Base-by-base conservation (phyloP, 1,284 basidiomycete genomes). In the Sporisorium exsertum region DNA sequence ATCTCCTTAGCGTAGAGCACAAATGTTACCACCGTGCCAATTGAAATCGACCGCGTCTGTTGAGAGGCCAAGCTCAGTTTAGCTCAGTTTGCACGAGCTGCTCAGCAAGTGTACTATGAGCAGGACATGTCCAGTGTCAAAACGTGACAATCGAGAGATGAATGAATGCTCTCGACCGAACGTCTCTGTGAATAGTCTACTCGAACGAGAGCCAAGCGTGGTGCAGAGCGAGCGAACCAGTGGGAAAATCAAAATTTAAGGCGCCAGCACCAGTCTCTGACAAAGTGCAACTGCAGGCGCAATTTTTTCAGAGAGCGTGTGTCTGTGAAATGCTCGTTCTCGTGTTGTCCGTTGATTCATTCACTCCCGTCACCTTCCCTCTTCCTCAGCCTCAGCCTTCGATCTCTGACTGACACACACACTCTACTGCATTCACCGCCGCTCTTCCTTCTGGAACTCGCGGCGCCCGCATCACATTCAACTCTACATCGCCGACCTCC, bases 301-400 rank as follows among this genome's bases (percentile, higher is more conserved):
- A 18, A 12, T 50, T 50, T 50, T 50, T 32, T 27, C 26, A 49
- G 7, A 49, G 46, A 40, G 37, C 18, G 22, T n/a, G n/a, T n/a
- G n/a, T n/a, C n/a, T n/a, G n/a, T 32, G 24, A 35, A 22, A 22
- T 15, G 5, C 13, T 16, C 10, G 29, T 8, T 15, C 20, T 69
- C 49, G 56, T 59, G 60, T 63, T 70, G 57, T 49, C 32, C 47
- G 47, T 32, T 13, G 4, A 18, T 20, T 43, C n/a, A 43, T 32
- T 20, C 49, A 13, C 27, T 49, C 49, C 52, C 46, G 62, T 69
- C 66, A 55, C 47, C 50, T 50, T 58, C 8, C n/a, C 29, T 32
- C 29, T 32, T 20, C 6, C 45, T 62, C 45, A 54, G 59, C 54
- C 53, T 49, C 54, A n/a, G n/a, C 18, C 37, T 37, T 24, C 3